Evolutionary conservation across 345 rosid species (phyloP), one percentile per base, ranked within the genome.

Genomic region (Heritiera fomes): DNA sequence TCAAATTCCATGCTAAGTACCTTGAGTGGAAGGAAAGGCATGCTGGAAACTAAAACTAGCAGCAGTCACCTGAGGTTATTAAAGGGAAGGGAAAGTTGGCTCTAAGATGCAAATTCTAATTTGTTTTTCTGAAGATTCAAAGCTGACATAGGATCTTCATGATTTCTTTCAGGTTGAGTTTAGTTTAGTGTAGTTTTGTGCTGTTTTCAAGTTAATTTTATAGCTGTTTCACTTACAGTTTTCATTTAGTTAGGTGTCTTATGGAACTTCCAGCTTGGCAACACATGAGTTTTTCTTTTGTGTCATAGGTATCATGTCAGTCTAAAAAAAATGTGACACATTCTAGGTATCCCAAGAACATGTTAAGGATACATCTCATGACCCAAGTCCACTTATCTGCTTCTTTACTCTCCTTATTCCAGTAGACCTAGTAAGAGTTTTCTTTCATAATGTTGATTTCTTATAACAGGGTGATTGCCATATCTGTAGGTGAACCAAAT

Each of bases 21-120:
- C 43, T 62, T 62, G 17, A 62, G n/a, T 43, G 67, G 67, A 12
- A 62, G 67, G 67, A 62, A 30, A 62, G 41, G 67, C 43, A 32
- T 32, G 43, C 38, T 41, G 49, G 28, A 8, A 63, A 63, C 45
- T 66, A 41, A 41, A 66, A 40, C 50, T 41, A 14, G 50, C 1
- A 18, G 71, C 23, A 41, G 41, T 8, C 7, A 66, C 49, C 41
- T 8, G 15, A 66, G 71, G 7, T 66, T 9, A 65, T 18, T 1
- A 65, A 17, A 38, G 70, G 6, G 23, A 65, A 65, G 47, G 23
- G 23, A 65, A 17, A 65, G 18, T 7, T 65, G 11, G 47, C 23
- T 38, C 23, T 8, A 40, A 17, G 12, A 38, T 8, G 23, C 47
- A 65, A 38, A 17, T 41, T 66, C 30, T 9, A 66, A 10, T 66